Evolutionary conservation across 1,284 basidiomycete species (phyloP).

Genomic region (Pseudomicrostroma phylloplanum): DNA sequence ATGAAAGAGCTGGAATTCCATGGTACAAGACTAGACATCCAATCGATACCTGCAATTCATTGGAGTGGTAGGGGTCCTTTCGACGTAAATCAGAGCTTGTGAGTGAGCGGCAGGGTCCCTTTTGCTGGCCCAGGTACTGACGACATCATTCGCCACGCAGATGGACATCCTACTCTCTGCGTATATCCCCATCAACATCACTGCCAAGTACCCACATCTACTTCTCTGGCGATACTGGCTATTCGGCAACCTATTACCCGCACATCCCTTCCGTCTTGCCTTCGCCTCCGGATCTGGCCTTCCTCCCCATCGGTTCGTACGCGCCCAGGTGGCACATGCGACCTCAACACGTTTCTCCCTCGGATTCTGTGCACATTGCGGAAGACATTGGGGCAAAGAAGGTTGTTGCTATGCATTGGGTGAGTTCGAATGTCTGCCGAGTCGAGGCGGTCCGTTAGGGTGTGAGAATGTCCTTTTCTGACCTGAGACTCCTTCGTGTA

Average conservation of each 20-base stretch:
- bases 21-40: background rate
- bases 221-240: conserved; percentile 53
- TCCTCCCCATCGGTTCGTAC: conserved; percentile 55
- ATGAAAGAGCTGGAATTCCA: conserved; percentile 9
- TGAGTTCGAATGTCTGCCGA: no score
- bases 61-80: conserved; percentile 54
- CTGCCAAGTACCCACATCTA: conserved; percentile 25
- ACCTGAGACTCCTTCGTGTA: conserved; percentile 50
- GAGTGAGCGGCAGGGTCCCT: conserved; percentile 16
- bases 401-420: conserved; percentile 18
- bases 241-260: conserved; percentile 52
- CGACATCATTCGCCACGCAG: background rate
- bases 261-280: conserved; percentile 47
- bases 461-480: conserved; percentile 56
- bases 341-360: conserved; percentile 38
- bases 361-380: conserved; percentile 30
- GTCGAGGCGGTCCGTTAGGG: conserved; percentile 20
- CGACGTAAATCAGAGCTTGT: conserved; percentile 55
- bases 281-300: conserved; percentile 53
- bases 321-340: conserved; percentile 47
- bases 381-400: conserved; percentile 33
- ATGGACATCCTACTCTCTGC: conserved; percentile 3
- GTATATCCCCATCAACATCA: background rate
- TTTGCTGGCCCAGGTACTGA: background rate
- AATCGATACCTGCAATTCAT: conserved; percentile 49